These are phyloP conservation scores for Ceratobasidium sp. DNA, from an alignment of 1,284 basidiomycete genomes.

Conservation along the genomic window DNA sequence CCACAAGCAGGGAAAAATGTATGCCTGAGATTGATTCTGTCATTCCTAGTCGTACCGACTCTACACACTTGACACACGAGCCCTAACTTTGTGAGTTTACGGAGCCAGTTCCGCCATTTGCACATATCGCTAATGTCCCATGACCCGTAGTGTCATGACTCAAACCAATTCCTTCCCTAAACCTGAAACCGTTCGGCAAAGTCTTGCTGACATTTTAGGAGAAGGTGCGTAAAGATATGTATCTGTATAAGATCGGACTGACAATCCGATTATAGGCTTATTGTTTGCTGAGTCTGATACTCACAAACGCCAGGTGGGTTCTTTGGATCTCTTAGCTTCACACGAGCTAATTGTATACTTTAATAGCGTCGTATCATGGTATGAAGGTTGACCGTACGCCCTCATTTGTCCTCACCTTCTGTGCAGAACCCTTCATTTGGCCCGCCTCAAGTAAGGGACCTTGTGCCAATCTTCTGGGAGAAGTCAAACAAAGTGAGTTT, in stretches of 20 bases:
- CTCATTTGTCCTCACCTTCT: not conserved
- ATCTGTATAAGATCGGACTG: not conserved
- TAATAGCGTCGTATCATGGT: slow-evolving; percentile 39
- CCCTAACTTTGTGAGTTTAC: slow-evolving; percentile 23
- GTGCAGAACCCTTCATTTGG: slow-evolving; percentile 47
- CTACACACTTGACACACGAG: slow-evolving; percentile 38
- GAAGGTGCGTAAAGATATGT: slow-evolving; percentile 18
- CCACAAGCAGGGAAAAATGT: not conserved
- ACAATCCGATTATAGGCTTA: slow-evolving; percentile 15
- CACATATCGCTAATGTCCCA: not conserved
- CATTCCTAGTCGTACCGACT: not conserved
- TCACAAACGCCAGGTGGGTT: slow-evolving; percentile 47
- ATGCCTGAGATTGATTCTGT: not conserved
- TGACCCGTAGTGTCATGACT: slow-evolving; percentile 1
- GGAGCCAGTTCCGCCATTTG: not conserved
- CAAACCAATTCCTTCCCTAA: slow-evolving; percentile 19
- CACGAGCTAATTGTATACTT: not conserved
- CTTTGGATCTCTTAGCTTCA: not conserved
- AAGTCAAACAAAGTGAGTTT: slow-evolving; percentile 43
- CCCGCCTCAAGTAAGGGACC: slow-evolving; percentile 30
- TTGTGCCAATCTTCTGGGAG: slow-evolving; percentile 41
- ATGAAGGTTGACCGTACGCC: not conserved
- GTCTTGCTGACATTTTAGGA: slow-evolving; percentile 31
- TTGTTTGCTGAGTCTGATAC: slow-evolving; percentile 44
- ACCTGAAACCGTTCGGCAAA: slow-evolving; percentile 29